Evolutionary conservation across 495 filamentous ascomycete species (phyloP), one percentile per base, ranked within the genome.

Genomic region (Podospora appendiculata): DNA sequence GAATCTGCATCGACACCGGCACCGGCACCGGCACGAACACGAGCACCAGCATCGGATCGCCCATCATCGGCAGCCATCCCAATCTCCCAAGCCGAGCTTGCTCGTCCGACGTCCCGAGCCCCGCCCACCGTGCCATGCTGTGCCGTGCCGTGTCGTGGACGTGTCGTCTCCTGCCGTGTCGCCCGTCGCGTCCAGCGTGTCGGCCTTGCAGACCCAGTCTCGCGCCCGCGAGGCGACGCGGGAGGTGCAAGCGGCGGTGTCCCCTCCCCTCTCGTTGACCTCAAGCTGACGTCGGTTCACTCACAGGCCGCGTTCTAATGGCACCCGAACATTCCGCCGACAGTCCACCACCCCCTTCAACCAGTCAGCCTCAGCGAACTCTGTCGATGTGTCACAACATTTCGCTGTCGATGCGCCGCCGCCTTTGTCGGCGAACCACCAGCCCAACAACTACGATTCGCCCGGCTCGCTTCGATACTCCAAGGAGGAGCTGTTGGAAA

Each of bases 321-420:
- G 88, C 52, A 91, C 88, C 41, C 81, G 90, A 52, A 94, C 90
- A 53, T 90, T 95, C 68, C 88, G 90, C 51, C 85, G 90, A 54
- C 75, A 87, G 19, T 93, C 90, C 3, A 76, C 76, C 42, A 78
- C 73, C 7, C 74, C 76, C 44, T 72, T 71, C 49, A 72, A 52
- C 59, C 71, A 72, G 50, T 51, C 53, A 38, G 43, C 53, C 17
- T 36, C 51, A 19, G 56, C 60, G 33, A 62, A 52, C 50, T 13
- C 54, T 16, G 48, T 52, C 47, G 58, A 62, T 25, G 19, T 49
- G 14, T 45, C 59, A 44, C 60, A 59, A 45, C 45, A 49, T 40
- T 52, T 52, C 38, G 41, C 40, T 36, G 36, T 42, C 57, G 54
- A 62, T 33, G 47, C 49, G 14, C 49, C 47, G 14, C 49, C 47